Evolutionary conservation across 352 stramenopile species (phyloP).

Genomic region (Pythium sp.): DNA sequence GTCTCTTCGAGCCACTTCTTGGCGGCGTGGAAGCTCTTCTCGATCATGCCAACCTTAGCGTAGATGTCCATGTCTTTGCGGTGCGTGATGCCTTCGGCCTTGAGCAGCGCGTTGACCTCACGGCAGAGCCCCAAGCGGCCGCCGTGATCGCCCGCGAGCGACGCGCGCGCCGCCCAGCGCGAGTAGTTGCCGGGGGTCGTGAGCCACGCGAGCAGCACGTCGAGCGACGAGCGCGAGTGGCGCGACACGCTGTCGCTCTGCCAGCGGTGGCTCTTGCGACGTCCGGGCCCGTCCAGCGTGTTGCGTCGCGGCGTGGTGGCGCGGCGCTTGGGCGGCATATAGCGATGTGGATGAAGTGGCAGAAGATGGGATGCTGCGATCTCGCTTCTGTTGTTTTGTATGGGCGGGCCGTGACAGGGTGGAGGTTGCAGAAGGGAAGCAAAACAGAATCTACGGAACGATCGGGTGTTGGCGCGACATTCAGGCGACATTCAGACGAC

Average conservation of each 20-base stretch:
- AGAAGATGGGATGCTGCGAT: not conserved
- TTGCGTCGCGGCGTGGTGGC: not conserved
- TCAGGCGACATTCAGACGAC: constrained; percentile 5
- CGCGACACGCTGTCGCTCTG: constrained; percentile 9
- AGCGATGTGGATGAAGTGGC: not conserved
- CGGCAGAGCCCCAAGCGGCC: constrained; percentile 10
- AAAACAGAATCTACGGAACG: not conserved
- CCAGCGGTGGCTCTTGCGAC: constrained; percentile 13
- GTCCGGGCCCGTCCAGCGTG: not conserved
- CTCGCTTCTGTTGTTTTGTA: not conserved
- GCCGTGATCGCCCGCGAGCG: not conserved
- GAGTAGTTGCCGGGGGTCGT: constrained; percentile 27
- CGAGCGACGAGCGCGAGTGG: constrained; percentile 20
- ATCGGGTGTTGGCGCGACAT: not conserved
- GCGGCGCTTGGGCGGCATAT: not conserved
- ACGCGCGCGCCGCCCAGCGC: constrained; percentile 17
- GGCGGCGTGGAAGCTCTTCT: constrained; percentile 20
- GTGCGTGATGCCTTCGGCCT: constrained; percentile 13
- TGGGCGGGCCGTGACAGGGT: not conserved
- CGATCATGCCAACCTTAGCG: constrained; percentile 10
- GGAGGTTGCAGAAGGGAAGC: not conserved
- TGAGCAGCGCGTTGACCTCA: constrained; percentile 16
- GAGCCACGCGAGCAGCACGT: constrained; percentile 37
- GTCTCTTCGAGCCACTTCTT: constrained; percentile 27
- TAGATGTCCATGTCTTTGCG: constrained; percentile 18